A percentile compares a stretch with the other conserved stretches of the same genome.
phyloP scores from a whole-genome alignment of 2,329 filamentous ascomycete species.

The Raffaelea deltoideospora region DNA sequence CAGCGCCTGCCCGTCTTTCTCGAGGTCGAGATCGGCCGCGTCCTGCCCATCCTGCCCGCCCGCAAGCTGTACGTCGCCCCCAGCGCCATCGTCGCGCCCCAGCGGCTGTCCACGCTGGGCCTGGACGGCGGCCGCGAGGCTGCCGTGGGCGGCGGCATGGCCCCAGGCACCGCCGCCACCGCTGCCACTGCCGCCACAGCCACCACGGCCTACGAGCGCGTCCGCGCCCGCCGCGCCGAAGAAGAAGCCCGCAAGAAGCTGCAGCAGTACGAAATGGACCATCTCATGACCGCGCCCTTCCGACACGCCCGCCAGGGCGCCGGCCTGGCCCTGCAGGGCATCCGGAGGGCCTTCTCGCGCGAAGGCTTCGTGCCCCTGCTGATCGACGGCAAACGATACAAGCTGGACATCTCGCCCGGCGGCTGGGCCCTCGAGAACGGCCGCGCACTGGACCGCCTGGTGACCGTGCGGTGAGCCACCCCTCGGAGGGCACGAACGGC shows the following conservation, averaged over 20 bases:
- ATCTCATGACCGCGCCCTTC: slow-evolving; percentile 43
- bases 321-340: slow-evolving; percentile 24
- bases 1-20: slow-evolving; percentile 29
- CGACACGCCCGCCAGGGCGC: slow-evolving; percentile 30
- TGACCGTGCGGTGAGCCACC: too few species aligned
- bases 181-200: neutral
- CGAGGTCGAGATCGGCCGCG: slow-evolving; percentile 35
- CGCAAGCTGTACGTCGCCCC: slow-evolving; percentile 26
- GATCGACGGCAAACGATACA: slow-evolving; percentile 32
- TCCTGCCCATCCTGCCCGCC: slow-evolving; percentile 30
- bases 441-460: slow-evolving; percentile 39
- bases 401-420: slow-evolving; percentile 40
- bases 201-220: slow-evolving; percentile 9
- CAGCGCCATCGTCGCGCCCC: slow-evolving; percentile 20
- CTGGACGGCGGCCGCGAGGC: slow-evolving; percentile 3
- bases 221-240: slow-evolving; percentile 18
- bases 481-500: too few species aligned
- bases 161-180: neutral
- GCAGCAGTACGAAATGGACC: slow-evolving; percentile 36
- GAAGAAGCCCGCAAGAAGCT: slow-evolving; percentile 20
- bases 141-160: neutral
- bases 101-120: slow-evolving; percentile 17
- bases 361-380: slow-evolving; percentile 39
- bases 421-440: slow-evolving; percentile 46
- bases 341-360: slow-evolving; percentile 36